Percentiles rank a stretch among this genome's conserved stretches.
Conservation (phyloP, 768 basidiomycete species). For the Albatrellus ellisii region DNA sequence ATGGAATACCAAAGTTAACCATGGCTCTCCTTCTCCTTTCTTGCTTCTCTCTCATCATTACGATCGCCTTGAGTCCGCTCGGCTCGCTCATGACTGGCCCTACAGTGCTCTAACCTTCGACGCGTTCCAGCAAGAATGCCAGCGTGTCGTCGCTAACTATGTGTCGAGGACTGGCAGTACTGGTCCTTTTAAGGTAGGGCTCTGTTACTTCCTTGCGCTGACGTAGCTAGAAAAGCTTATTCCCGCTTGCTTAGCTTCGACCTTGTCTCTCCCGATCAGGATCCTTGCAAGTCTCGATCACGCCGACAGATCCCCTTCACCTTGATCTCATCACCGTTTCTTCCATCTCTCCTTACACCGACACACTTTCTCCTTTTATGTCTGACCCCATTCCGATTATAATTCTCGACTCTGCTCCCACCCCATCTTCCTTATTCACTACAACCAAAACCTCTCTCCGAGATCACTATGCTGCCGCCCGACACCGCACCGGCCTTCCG, state of each 20-base stretch:
- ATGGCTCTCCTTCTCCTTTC: conserved; percentile 40
- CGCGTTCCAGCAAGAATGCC: conserved; percentile 31
- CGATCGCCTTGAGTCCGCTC: conserved; percentile 43
- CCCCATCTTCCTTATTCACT: conserved; percentile 43
- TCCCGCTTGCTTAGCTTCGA: too few relatives aligned
- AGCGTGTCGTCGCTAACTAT: conserved; percentile 24
- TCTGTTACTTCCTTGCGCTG: not conserved
- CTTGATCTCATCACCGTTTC: conserved; percentile 9
- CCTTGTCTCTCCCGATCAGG: conserved; percentile 11
- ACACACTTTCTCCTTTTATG: conserved; percentile 13
- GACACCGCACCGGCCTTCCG: conserved; percentile 35
- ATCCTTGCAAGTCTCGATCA: conserved; percentile 2
- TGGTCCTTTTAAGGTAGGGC: conserved; percentile 11
- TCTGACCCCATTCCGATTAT: conserved; percentile 31
- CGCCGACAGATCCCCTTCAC: conserved; percentile 16
- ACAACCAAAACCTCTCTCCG: conserved; percentile 62
- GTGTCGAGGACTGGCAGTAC: not conserved
- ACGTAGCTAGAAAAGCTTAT: too few relatives aligned
- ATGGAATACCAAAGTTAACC: conserved; percentile 44
- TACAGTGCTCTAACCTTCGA: not conserved
- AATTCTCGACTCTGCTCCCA: conserved; percentile 41
- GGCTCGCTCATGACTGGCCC: conserved; percentile 37
- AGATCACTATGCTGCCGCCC: conserved; percentile 44
- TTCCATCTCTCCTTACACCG: conserved; percentile 24
- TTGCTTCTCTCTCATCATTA: conserved; percentile 49